Base-by-base conservation (phyloP, 2,329 filamentous ascomycete species). In the Coniella vitis region DNA sequence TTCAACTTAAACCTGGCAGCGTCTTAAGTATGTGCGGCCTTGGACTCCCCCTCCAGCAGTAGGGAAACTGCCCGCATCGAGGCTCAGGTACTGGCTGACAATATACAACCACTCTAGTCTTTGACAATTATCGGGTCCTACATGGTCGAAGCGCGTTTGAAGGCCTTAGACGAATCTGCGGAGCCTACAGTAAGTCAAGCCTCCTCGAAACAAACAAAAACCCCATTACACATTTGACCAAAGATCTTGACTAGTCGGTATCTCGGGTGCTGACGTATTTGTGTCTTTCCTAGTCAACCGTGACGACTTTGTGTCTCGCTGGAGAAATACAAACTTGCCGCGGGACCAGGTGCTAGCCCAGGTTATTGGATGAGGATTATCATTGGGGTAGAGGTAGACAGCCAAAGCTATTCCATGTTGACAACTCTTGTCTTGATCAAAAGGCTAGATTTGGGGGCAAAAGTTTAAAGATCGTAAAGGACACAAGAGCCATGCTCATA, bases 91-190 rank as follows among this genome's bases (percentile, higher is more conserved):
- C 17, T 19, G n/a, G 17, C 25, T 32, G 21, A 29, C 22, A 9
- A 16, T 2, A 10, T 29, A 10, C 25, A 29, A 29, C 10, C 25
- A 38, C 13, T 2, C 10, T 57, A 87, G 86, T 97, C 40, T 96
- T 98, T 65, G 88, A 98, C 63, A 97, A 98, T 61, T 96, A 91
- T 90, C 79, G 93, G 51, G 86, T 96, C 31, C 69, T 97, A 57
- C 93, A 98, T 65, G 93, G 91, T 1, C 75, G 93, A 58, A 83
- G 83, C 45, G 79, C 79, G 0, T 98, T 97, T 61, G 85, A 83
- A 5, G 93, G 93, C 1, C 81, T 86, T 61, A 75, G 93, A 56
- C 82, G 90, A 56, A 87, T 98, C 61, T 96, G 90, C 65, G 93
- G 93, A 52, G 91, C 80, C 9, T 97, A 97, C 60, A 84, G 88